Evolutionary conservation across 768 basidiomycete species (phyloP).

Genomic region (Calocera cornea): DNA sequence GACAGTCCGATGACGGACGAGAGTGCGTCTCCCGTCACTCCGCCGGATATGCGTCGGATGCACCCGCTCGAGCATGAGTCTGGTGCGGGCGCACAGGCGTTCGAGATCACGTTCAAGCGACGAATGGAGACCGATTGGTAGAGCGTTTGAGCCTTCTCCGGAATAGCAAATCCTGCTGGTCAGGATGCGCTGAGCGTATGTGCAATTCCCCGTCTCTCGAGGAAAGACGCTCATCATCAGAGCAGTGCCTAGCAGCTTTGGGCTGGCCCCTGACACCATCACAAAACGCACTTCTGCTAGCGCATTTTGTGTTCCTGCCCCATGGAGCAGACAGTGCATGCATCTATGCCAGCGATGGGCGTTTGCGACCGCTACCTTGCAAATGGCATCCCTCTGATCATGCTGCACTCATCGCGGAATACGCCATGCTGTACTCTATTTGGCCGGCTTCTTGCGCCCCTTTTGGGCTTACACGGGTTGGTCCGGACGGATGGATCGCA

Average conservation of each 20-base stretch:
- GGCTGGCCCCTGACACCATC: too few relatives aligned
- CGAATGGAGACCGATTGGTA: conserved; percentile 2
- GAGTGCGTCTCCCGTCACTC: background rate
- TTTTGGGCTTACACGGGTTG: background rate
- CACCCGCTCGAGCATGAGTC: background rate
- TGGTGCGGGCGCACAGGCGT: background rate
- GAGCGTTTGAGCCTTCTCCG: background rate
- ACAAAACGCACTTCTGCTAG: too few relatives aligned
- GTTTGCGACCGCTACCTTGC: background rate
- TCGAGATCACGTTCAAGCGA: conserved; percentile 2
- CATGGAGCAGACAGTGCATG: too few relatives aligned
- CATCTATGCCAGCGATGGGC: too few relatives aligned
- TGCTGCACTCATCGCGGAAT: too few relatives aligned
- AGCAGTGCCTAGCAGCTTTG: too few relatives aligned
- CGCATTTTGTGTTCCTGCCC: too few relatives aligned
- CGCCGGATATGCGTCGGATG: background rate
- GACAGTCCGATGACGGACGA: conserved; percentile 4
- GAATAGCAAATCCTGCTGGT: background rate
- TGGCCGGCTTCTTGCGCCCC: background rate
- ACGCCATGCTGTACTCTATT: background rate
- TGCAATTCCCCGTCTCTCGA: background rate
- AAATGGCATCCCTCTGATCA: background rate
- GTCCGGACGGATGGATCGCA: background rate
- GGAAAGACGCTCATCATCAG: too few relatives aligned
- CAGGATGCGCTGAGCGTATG: background rate